Conservation (phyloP, 2,329 filamentous ascomycete genomes). For the Epichloe amarillans region DNA sequence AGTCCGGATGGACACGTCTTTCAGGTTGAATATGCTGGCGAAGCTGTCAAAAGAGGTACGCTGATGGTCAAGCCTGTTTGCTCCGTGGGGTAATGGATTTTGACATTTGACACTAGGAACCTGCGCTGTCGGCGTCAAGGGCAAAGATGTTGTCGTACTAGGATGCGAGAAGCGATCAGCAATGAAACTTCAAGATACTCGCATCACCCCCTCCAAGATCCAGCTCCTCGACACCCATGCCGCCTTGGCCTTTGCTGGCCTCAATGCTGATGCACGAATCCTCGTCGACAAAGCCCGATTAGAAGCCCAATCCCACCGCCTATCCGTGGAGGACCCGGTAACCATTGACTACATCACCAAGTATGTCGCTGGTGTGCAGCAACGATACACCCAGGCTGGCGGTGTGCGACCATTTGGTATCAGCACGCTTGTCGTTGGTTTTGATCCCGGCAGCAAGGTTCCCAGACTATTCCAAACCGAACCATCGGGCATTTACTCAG, state of each 20-base stretch:
- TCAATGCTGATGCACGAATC: constrained; percentile 96
- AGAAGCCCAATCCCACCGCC: constrained; percentile 91
- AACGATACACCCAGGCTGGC: constrained; percentile 97
- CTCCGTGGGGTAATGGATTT: constrained; percentile 7
- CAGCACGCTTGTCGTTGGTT: constrained; percentile 95
- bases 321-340: constrained; percentile 94
- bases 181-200: constrained; percentile 98
- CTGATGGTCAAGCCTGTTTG: neutral
- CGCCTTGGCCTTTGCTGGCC: constrained; percentile 88
- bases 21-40: constrained; percentile 97
- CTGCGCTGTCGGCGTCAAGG: constrained; percentile 96
- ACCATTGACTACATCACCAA: constrained; percentile 99
- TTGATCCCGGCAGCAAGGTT: constrained; percentile 81
- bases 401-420: constrained; percentile 98
- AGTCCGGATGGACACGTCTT: constrained; percentile 99
- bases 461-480: constrained; percentile 95
- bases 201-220: constrained; percentile 96
- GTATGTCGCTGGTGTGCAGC: constrained; percentile 94
- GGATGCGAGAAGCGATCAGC: constrained; percentile 98
- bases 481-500: constrained; percentile 98
- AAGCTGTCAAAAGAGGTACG: constrained; percentile 94
- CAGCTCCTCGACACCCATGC: constrained; percentile 91
- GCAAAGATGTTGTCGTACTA: constrained; percentile 82
- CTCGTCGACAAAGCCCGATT: constrained; percentile 95
- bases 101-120: constrained; percentile 48